phyloP scores from a whole-genome alignment of 2,329 filamentous ascomycete genomes.

The Moelleriella libera region DNA sequence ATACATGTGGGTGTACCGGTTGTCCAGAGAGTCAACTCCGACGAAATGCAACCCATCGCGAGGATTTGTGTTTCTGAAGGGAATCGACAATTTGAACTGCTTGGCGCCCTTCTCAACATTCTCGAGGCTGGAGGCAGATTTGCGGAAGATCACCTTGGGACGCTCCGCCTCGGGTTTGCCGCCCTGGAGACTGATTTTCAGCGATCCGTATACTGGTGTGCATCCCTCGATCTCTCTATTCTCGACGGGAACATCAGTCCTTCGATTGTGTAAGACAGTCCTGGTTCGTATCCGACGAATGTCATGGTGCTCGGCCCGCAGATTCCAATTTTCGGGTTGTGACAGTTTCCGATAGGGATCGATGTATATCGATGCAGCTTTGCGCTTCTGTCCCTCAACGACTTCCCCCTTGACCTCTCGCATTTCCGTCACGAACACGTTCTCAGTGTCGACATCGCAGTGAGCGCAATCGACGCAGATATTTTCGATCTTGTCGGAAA shows the following conservation, averaged over 20 bases:
- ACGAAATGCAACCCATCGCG: conserved; percentile 88
- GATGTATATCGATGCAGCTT: conserved; percentile 28
- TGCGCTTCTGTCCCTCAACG: conserved; percentile 20
- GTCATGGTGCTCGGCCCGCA: conserved; percentile 62
- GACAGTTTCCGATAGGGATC: conserved; percentile 57
- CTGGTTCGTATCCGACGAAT: conserved; percentile 54
- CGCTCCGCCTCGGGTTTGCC: conserved; percentile 24
- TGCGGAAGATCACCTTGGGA: conserved; percentile 28
- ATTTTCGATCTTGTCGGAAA: conserved; percentile 42
- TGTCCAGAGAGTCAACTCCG: conserved; percentile 65
- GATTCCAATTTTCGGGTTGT: conserved; percentile 44
- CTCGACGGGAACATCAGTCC: conserved; percentile 38
- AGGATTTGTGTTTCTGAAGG: conserved; percentile 62
- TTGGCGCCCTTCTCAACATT: conserved; percentile 23
- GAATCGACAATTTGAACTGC: conserved; percentile 45
- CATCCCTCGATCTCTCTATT: conserved; percentile 41
- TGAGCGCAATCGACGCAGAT: conserved; percentile 49
- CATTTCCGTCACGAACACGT: conserved; percentile 34
- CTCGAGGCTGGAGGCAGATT: conserved; percentile 21
- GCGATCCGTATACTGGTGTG: conserved; percentile 39
- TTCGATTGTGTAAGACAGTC: conserved; percentile 35
- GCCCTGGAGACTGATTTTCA: conserved; percentile 27
- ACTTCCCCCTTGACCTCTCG: conserved; percentile 20
- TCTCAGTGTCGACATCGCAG: conserved; percentile 39
- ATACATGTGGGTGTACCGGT: conserved; percentile 81